Evolutionary conservation across 345 rosid species (phyloP), one percentile per base, ranked within the genome.

Genomic region (Aquilaria malaccensis): DNA sequence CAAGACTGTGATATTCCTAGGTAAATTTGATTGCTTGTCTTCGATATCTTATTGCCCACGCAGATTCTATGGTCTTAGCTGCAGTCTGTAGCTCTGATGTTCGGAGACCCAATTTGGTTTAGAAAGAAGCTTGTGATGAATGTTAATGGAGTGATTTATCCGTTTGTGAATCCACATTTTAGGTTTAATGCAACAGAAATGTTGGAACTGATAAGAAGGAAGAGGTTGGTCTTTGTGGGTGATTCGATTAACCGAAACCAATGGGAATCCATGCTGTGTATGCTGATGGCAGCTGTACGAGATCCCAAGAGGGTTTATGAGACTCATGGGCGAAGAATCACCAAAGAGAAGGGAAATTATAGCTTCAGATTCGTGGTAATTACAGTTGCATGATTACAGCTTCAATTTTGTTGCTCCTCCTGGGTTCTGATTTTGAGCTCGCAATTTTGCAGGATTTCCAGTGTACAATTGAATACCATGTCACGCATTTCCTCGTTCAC

Each of bases 231-330:
- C 63, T 94, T 94, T 66, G 96, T 94, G 58, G 99, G 99, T 30
- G 99, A 94, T 79, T 94, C 97, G 9, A 80, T 94, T 50, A 94
- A 89, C 68, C 80, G 97, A 67, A 94, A 89, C 74, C 99, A 87
- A 57, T 94, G 99, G 97, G 99, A 94, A 70, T 94, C 97, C 30
- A 78, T 94, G 95, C 74, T 94, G 60, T 94, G 99, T 71, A 46
- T 88, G 88, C 67, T 94, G 72, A 76, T 83, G 74, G 78, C 69
- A 70, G 96, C 86, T 45, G 68, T 88, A 50, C 77, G 50, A 71
- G 99, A 90, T 81, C 91, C 87, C 2, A 85, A 77, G 74, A 85
- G 49, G 81, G 95, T 94, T 56, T 90, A 94, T 66, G 96, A 94
- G 73, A 83, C 87, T 3, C 99, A 33, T 52, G 73, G 92, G 2